These are phyloP conservation scores for Wickerhamiella brachini DNA, from an alignment of 805 yeast species.

Conservation along the genomic window DNA sequence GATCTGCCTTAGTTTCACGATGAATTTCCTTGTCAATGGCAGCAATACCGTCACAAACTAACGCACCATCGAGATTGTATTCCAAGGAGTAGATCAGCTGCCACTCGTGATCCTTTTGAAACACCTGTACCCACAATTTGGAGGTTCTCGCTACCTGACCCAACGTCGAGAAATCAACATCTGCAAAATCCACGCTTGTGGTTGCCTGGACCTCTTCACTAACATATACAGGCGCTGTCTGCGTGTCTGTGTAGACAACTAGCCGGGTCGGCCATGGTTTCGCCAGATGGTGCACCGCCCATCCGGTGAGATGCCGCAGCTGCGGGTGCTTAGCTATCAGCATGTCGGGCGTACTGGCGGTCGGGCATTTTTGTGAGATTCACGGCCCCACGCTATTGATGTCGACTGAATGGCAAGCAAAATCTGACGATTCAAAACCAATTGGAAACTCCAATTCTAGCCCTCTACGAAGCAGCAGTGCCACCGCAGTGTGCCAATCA, in stretches of 20 bases:
- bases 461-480: not conserved
- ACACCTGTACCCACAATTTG: not conserved
- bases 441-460: not conserved
- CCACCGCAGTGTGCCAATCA: not conserved
- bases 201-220: conserved; percentile 6
- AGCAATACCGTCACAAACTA: not conserved
- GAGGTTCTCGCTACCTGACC: not conserved
- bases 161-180: not conserved
- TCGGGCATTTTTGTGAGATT: not conserved
- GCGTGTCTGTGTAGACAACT: conserved; percentile 9
- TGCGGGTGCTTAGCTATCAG: not conserved
- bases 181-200: not conserved
- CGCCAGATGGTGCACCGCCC: not conserved
- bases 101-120: not conserved
- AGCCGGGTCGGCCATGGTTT: conserved; percentile 3
- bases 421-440: not conserved
- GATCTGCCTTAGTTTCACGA: not conserved
- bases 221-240: conserved; percentile 11
- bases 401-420: not conserved
- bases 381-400: not conserved
- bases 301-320: conserved; percentile 2
- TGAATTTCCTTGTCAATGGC: not conserved
- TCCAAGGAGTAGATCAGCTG: not conserved
- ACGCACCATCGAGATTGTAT: not conserved
- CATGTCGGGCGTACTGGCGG: not conserved